Conservation (phyloP, 495 filamentous ascomycete genomes). For the Neurospora discreta region DNA sequence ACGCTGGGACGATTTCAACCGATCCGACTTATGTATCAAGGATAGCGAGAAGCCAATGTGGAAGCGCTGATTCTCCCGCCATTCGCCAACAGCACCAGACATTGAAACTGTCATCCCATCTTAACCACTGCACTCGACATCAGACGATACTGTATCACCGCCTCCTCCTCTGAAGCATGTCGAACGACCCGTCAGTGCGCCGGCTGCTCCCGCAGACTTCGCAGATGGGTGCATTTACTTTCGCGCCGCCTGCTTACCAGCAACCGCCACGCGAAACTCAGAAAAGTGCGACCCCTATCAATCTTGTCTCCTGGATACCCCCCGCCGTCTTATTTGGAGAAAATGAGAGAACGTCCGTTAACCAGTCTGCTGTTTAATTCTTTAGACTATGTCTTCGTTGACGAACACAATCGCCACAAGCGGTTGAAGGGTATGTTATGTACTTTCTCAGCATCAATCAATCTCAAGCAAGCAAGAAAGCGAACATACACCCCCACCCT, state of each 20-base stretch:
- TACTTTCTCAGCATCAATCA: neutral
- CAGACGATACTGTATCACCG: neutral
- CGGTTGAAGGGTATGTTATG: slow-evolving; percentile 80
- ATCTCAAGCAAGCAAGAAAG: neutral
- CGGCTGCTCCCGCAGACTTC: slow-evolving; percentile 46
- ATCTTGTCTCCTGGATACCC: neutral
- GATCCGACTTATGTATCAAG: neutral
- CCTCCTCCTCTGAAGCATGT: slow-evolving; percentile 23
- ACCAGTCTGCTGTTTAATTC: slow-evolving; percentile 5
- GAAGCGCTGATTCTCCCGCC: neutral
- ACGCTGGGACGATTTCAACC: neutral
- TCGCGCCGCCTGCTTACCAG: slow-evolving; percentile 44
- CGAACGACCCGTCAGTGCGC: slow-evolving; percentile 43
- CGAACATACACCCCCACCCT: neutral
- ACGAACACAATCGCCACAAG: slow-evolving; percentile 98
- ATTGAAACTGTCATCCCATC: neutral
- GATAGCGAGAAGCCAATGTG: neutral
- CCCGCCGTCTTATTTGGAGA: neutral
- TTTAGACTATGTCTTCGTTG: slow-evolving; percentile 96
- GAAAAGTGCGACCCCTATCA: slow-evolving; percentile 42
- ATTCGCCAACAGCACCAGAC: neutral
- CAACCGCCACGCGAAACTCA: slow-evolving; percentile 51
- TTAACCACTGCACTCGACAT: neutral
- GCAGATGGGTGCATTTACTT: slow-evolving; percentile 47
- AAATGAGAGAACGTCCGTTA: neutral